These are phyloP conservation scores for Thalia dealbata DNA, from an alignment of 176 grass and related monocot genomes.

Conservation along the genomic window DNA sequence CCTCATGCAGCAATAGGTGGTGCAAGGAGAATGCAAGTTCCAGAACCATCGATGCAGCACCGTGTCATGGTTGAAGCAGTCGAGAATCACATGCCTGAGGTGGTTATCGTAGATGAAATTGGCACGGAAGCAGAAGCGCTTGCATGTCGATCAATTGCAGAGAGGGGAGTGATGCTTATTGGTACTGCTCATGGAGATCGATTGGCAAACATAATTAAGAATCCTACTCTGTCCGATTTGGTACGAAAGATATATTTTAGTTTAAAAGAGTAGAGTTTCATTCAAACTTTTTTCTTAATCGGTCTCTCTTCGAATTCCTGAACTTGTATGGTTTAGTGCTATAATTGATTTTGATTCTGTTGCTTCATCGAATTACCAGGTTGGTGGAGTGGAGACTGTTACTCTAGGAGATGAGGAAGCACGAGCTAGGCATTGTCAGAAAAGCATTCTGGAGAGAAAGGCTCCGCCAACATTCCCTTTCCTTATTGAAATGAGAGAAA, in stretches of 20 bases:
- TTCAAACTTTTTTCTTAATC: neutral
- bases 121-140: slow-evolving; percentile 84
- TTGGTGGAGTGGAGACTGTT: slow-evolving; percentile 91
- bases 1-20: slow-evolving; percentile 90
- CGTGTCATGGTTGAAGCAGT: slow-evolving; percentile 97
- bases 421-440: slow-evolving; percentile 76
- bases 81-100: slow-evolving; percentile 99
- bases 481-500: slow-evolving; percentile 92
- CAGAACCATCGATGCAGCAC: slow-evolving; percentile 87
- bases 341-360: neutral
- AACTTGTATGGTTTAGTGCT: neutral
- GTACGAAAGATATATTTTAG: slow-evolving; percentile 30
- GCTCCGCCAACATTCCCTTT: slow-evolving; percentile 89
- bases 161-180: slow-evolving; percentile 97
- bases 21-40: slow-evolving; percentile 98
- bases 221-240: slow-evolving; percentile 88
- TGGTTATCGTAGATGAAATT: slow-evolving; percentile 94
- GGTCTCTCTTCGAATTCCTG: neutral
- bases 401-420: slow-evolving; percentile 91
- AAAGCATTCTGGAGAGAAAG: slow-evolving; percentile 87
- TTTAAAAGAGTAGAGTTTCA: neutral
- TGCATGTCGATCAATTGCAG: slow-evolving; percentile 90
- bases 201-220: slow-evolving; percentile 86
- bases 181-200: slow-evolving; percentile 88
- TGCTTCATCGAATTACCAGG: slow-evolving; percentile 36